These are phyloP conservation scores for Boechera retrofracta DNA, from an alignment of 345 rosid species.

Conservation along the genomic window DNA sequence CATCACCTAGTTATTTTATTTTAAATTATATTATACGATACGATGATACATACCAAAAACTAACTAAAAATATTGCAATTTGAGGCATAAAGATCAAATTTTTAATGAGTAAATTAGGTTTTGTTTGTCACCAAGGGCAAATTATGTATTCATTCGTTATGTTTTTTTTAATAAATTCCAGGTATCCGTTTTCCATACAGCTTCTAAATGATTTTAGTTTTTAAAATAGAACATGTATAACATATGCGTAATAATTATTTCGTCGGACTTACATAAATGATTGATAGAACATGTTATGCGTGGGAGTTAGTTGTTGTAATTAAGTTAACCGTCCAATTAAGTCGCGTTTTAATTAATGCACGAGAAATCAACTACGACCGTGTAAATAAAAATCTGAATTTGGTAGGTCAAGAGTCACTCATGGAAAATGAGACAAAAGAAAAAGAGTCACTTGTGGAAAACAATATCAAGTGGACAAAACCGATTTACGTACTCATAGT, in stretches of 20 bases:
- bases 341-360: constrained; percentile 12
- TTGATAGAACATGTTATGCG: constrained; percentile 33
- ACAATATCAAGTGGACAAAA: constrained; percentile 27
- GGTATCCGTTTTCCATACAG: neutral
- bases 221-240: neutral
- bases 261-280: neutral
- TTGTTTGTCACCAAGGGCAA: neutral
- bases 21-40: neutral
- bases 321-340: constrained; percentile 39
- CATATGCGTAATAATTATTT: neutral
- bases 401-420: constrained; percentile 30
- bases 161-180: neutral
- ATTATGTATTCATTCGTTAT: neutral
- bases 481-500: neutral
- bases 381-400: constrained; percentile 27
- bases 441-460: constrained; percentile 16
- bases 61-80: neutral
- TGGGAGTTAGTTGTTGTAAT: constrained; percentile 29
- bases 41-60: neutral
- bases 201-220: neutral
- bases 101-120: no score
- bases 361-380: constrained; percentile 36
- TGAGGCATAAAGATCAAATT: neutral
- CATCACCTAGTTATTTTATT: neutral
- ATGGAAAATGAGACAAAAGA: neutral